Base-by-base conservation (phyloP, 2,329 filamentous ascomycete genomes). In the Xylaria sp. region DNA sequence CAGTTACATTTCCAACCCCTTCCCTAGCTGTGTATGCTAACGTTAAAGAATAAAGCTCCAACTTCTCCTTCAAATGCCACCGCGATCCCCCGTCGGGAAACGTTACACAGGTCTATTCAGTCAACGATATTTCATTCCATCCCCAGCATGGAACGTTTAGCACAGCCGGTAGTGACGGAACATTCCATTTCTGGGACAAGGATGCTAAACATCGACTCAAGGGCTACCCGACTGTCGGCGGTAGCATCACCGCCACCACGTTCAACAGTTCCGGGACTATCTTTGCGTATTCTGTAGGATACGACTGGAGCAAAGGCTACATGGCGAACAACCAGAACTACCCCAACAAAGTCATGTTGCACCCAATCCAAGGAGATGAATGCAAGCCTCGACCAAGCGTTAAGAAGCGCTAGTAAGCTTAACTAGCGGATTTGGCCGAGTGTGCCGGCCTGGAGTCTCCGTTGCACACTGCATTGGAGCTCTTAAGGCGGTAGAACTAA, bases 41-140 rank as follows among this genome's bases (percentile, higher is more conserved):
- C 31, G 31, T 22, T 31, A 20, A 39, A 59, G 17, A 39, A 10
- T 17, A 63, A 71, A 91, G 90, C 75, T 92, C 90, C 76, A 98
- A 99, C 84, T 99, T 99, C 85, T 97, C 93, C 47, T 99, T 99
- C 89, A 98, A 98, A 82, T 99, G 96, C 81, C 96, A 99, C 80
- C 94, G 96, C 66, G 93, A 97, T 74, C 87, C 89, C 5, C 88
- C 92, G 1, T 82, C 89, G 64, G 88, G 87, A 75, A 94, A 93
- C 80, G 83, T 91, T 71, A 93, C 92, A 74, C 96, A 95, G 76
- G 96, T 98, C 74, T 96, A 94, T 84, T 90, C 94, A 1, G 94
- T 99, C 77, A 99, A 99, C 82, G 91, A 94, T 73, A 99, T 99
- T 79, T 96, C 93, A 27, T 98, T 98, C 89, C 96, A 99, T 82